Evolutionary conservation across 208 protist genomes (phyloP), one percentile per base, ranked within the genome.

Genomic region (Trypanosoma rangeli): DNA sequence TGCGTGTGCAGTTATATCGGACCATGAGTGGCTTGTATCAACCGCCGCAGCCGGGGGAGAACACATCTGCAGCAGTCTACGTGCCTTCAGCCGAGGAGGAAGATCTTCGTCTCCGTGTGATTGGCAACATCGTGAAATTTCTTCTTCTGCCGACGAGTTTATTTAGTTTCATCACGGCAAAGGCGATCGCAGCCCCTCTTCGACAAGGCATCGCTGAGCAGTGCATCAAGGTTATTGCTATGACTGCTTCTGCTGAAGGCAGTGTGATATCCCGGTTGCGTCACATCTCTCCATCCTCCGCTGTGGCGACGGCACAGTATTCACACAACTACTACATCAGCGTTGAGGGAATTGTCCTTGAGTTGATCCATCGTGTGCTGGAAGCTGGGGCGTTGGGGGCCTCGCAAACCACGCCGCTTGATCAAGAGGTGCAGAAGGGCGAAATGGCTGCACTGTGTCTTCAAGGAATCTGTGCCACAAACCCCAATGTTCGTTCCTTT

Each of bases 71-170:
- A 18, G 33, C n/a, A 26, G 54, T 52, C 9, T 90, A 91, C 70
- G 54, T 83, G 13, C 83, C 85, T 22, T 89, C 83, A 0, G 67
- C 57, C 2, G 83, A 88, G 37, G 89, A 95, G 71, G 89, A 93
- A 64, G 73, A 75, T 44, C 73, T 92, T 53, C 86, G 86, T 20
- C 64, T 93, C 44, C 59, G 70, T 37, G 81, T 92, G 46, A 80
- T 79, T 49, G 28, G 74, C n/a, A 92, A 95, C 74, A 86, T 95
- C 67, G 72, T 93, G 35, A 89, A 89, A 55, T 86, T 95, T 39
- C 82, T 95, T 29, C 69, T 95, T 42, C 74, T 89, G 44, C 89
- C 86, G 10, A 89, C 76, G 26, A 92, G 89, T 76, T 77, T 92
- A 33, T 80, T 93, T 62, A 85, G 76, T 50, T 49, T 52, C 16